Evolutionary conservation across 768 basidiomycete species (phyloP).

Genomic region (Boletus sp.): DNA sequence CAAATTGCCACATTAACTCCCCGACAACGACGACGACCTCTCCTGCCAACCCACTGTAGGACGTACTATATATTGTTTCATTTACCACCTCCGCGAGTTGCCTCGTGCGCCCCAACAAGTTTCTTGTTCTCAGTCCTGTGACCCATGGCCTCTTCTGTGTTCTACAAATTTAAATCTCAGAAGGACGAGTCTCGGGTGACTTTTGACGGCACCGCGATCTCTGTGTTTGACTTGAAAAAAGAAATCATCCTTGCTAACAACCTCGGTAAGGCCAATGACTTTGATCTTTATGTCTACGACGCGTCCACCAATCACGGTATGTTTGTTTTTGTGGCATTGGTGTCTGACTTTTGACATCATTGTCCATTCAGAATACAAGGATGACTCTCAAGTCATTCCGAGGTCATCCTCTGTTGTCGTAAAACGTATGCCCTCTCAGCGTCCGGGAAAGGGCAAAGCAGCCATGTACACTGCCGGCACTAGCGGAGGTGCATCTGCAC

Average conservation of each 20-base stretch:
- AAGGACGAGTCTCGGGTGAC: slow-evolving; percentile 92
- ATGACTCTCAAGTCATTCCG: slow-evolving; percentile 89
- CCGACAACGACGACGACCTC: slow-evolving; percentile 19
- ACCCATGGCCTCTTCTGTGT: slow-evolving; percentile 87
- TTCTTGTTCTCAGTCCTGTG: slow-evolving; percentile 12
- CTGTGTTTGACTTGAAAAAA: slow-evolving; percentile 98
- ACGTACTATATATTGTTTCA: slow-evolving; percentile 21
- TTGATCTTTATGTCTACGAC: slow-evolving; percentile 89
- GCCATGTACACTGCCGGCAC: slow-evolving; percentile 67
- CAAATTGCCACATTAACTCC: slow-evolving; percentile 1
- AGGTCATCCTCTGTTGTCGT: slow-evolving; percentile 93
- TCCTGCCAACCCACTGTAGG: slow-evolving; percentile 15
- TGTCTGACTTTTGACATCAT: background rate
- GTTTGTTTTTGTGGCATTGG: slow-evolving; percentile 1
- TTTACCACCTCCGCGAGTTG: slow-evolving; percentile 4
- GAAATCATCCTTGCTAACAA: slow-evolving; percentile 97
- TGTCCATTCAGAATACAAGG: slow-evolving; percentile 68
- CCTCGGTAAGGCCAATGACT: slow-evolving; percentile 94
- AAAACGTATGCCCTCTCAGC: slow-evolving; percentile 79
- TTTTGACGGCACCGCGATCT: slow-evolving; percentile 98
- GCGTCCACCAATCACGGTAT: slow-evolving; percentile 85
- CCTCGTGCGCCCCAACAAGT: slow-evolving; percentile 15
- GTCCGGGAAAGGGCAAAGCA: slow-evolving; percentile 81
- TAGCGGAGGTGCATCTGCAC: slow-evolving; percentile 36
- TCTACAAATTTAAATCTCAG: slow-evolving; percentile 96